These are phyloP conservation scores for Fusarium sarcochroum DNA, from an alignment of 2,329 filamentous ascomycete species.

Conservation along the genomic window DNA sequence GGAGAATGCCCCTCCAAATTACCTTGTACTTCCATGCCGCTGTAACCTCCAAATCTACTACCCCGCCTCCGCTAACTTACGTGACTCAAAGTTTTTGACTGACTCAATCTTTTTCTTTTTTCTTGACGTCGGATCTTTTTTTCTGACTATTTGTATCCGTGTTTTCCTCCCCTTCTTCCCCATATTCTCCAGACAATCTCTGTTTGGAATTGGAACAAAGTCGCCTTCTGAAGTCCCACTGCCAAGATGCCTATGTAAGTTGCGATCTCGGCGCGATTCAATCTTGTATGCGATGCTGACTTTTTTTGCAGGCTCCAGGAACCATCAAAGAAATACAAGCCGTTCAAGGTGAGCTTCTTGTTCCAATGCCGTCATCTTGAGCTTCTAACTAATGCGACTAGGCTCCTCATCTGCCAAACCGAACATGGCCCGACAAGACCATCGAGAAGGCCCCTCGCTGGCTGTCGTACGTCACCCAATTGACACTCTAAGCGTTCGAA, in stretches of 20 bases:
- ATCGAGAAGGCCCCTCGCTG: slow-evolving; percentile 90
- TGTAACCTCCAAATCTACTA: slow-evolving; percentile 22
- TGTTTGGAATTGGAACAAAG: slow-evolving; percentile 19
- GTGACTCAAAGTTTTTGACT: slow-evolving; percentile 35
- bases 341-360: slow-evolving; percentile 59
- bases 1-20: slow-evolving; percentile 31
- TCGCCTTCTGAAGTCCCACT: background rate
- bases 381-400: background rate
- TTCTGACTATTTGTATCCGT: slow-evolving; percentile 25
- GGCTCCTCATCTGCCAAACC: slow-evolving; percentile 70
- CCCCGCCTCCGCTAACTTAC: slow-evolving; percentile 21
- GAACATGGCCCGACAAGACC: slow-evolving; percentile 87
- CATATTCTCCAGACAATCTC: slow-evolving; percentile 6
- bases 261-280: slow-evolving; percentile 21
- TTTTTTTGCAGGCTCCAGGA: slow-evolving; percentile 73
- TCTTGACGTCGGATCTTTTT: slow-evolving; percentile 4
- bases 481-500: background rate
- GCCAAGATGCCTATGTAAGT: slow-evolving; percentile 32
- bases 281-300: slow-evolving; percentile 5
- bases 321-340: slow-evolving; percentile 82
- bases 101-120: slow-evolving; percentile 25
- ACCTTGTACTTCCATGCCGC: background rate
- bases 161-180: background rate
- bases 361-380: slow-evolving; percentile 50
- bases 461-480: slow-evolving; percentile 63